Evolutionary conservation across 257 asterid genomes (phyloP), one percentile per base, ranked within the genome.

Genomic region (Primulina tabacum): DNA sequence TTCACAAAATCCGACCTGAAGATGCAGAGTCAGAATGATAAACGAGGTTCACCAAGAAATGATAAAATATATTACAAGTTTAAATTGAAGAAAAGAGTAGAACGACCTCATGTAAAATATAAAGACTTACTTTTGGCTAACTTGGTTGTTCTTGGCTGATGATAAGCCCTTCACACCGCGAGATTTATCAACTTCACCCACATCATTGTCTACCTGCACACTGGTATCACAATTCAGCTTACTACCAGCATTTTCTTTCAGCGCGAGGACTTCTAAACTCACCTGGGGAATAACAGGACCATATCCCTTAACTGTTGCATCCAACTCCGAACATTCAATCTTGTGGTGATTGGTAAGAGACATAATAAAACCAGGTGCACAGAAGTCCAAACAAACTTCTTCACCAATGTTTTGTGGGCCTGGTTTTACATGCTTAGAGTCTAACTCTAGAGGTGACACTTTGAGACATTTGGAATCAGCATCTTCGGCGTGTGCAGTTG

Each of bases 1-100:
- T 79, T 77, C 38, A 64, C 77, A 73, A 38, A 77, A 72, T 86
- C 81, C 60, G 73, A 66, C 85, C 95, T 86, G 76, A 62, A 74
- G 71, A 56, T 56, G 60, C 71, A 33, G 60, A 71, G 34, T 71
- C 34, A 38, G 60, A 72, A 66, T 63, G 53, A 24, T 55, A 55
- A 55, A 59, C 29, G 59, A 20, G 38, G 56, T 29, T 30, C 14
- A 7, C 21, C 72, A 37, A 30, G 61, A 64, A 55, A 71, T 24
- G 2, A 43, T 12, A 12, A 72, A 17, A 35, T 3, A 65, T 16
- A 59, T 52, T 59, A 33, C 20, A 63, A 17, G 16, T 50, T 50
- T 8, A 16, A 10, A 70, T 67, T 43, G 29, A 72, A 66, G 60
- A n/a, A 53, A 68, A 61, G 30, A 59, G 75, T 24, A 43, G 30